Evolutionary conservation across 768 basidiomycete species (phyloP).

Genomic region (Flagelloscypha sp.): DNA sequence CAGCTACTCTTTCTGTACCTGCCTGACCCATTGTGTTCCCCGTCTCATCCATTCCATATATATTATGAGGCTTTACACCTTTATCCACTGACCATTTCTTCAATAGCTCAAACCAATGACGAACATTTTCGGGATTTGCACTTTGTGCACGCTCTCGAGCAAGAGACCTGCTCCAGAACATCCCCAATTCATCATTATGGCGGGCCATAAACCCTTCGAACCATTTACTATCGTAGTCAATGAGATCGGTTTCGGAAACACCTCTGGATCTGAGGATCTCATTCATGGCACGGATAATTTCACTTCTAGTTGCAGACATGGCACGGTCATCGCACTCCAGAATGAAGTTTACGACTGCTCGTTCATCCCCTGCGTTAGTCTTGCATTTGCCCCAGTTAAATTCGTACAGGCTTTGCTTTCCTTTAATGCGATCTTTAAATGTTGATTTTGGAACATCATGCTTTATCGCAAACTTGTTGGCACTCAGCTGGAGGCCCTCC

Average conservation of each 20-base stretch:
- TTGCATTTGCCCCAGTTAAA: too few species aligned
- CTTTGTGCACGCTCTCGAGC: constrained; percentile 20
- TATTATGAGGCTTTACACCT: constrained; percentile 14
- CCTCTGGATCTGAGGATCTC: constrained; percentile 14
- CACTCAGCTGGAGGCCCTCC: too few species aligned
- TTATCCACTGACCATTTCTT: constrained; percentile 16
- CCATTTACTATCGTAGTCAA: constrained; percentile 24
- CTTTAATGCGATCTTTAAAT: too few species aligned
- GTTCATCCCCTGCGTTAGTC: too few species aligned
- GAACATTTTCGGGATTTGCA: constrained; percentile 21
- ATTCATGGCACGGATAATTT: constrained; percentile 19
- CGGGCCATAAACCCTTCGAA: constrained; percentile 17
- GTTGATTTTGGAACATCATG: too few species aligned
- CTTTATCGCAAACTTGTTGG: too few species aligned
- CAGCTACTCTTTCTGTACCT: constrained; percentile 24
- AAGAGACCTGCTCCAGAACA: constrained; percentile 25
- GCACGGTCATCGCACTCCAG: constrained; percentile 19
- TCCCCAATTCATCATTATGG: constrained; percentile 21
- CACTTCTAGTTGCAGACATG: constrained; percentile 12
- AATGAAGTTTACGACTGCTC: constrained; percentile 21
- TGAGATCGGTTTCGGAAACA: constrained; percentile 9
- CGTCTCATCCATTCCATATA: constrained; percentile 33
- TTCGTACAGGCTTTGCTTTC: too few species aligned
- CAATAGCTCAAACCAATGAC: constrained; percentile 26
- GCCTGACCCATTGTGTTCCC: constrained; percentile 21